Evolutionary conservation across 176 grass and related monocot genomes (phyloP).

Genomic region (Eleusine coracana): DNA sequence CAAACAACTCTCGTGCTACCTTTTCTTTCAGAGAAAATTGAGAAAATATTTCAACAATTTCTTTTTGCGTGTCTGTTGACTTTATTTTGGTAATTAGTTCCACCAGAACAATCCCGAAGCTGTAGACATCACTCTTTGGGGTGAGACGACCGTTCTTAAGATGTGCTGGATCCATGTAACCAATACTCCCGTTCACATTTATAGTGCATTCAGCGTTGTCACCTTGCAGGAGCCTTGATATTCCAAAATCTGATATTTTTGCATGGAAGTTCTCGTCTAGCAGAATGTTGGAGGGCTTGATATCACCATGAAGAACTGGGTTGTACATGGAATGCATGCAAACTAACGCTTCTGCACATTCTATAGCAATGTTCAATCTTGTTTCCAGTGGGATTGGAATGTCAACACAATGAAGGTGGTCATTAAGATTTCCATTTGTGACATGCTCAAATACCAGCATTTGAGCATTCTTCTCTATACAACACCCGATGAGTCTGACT

Average conservation of each 20-base stretch:
- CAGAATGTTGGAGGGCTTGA: not conserved
- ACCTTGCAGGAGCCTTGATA: not conserved
- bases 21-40: too few relatives aligned
- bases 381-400: not conserved
- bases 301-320: not conserved
- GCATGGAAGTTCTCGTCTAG: not conserved
- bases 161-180: too few relatives aligned
- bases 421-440: not conserved
- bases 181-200: too few relatives aligned
- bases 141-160: too few relatives aligned
- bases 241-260: not conserved
- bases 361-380: not conserved
- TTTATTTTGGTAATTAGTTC: too few relatives aligned
- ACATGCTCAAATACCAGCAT: not conserved
- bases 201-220: too few relatives aligned
- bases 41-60: too few relatives aligned
- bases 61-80: too few relatives aligned
- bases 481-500: not conserved
- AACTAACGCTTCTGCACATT: not conserved
- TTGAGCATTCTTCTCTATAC: not conserved
- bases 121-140: too few relatives aligned
- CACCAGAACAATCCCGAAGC: too few relatives aligned
- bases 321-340: not conserved
- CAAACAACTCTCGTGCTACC: too few relatives aligned
- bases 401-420: not conserved